Evolutionary conservation across 2,329 filamentous ascomycete species (phyloP).

Genomic region (Talaromyces sp.): DNA sequence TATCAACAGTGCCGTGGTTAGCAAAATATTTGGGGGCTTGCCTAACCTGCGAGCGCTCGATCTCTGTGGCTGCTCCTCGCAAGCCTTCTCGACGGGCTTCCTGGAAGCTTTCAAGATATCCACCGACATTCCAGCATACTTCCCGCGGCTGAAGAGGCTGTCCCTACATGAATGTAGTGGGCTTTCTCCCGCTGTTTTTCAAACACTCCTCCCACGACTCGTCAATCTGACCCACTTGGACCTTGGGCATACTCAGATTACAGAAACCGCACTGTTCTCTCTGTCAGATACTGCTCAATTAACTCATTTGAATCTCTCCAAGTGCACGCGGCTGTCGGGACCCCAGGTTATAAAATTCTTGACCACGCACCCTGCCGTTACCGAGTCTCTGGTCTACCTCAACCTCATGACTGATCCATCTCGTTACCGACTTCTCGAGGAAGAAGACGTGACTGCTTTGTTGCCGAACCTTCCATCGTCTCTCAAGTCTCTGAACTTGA

Average conservation of each 20-base stretch:
- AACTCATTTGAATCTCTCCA: conserved; percentile 73
- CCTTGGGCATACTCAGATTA: conserved; percentile 72
- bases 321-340: conserved; percentile 67
- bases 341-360: conserved; percentile 66
- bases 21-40: conserved; percentile 65
- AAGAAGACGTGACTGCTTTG: conserved; percentile 60
- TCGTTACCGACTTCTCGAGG: conserved; percentile 66
- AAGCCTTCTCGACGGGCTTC: conserved; percentile 63
- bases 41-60: conserved; percentile 64
- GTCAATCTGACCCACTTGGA: conserved; percentile 69
- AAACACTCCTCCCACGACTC: conserved; percentile 67
- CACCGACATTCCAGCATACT: conserved; percentile 46
- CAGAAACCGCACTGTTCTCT: conserved; percentile 63
- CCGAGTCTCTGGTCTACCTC: conserved; percentile 61
- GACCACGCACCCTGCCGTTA: conserved; percentile 64
- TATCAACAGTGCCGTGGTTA: conserved; percentile 62
- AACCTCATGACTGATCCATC: conserved; percentile 69
- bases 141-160: conserved; percentile 60
- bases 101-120: conserved; percentile 47
- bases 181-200: conserved; percentile 63
- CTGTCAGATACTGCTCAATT: conserved; percentile 68
- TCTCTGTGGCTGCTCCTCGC: conserved; percentile 71
- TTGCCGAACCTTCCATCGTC: conserved; percentile 62
- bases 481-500: conserved; percentile 69
- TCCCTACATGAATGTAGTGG: conserved; percentile 76